Evolutionary conservation across 2,329 filamentous ascomycete genomes (phyloP).

Genomic region (Metarhizium rileyi): DNA sequence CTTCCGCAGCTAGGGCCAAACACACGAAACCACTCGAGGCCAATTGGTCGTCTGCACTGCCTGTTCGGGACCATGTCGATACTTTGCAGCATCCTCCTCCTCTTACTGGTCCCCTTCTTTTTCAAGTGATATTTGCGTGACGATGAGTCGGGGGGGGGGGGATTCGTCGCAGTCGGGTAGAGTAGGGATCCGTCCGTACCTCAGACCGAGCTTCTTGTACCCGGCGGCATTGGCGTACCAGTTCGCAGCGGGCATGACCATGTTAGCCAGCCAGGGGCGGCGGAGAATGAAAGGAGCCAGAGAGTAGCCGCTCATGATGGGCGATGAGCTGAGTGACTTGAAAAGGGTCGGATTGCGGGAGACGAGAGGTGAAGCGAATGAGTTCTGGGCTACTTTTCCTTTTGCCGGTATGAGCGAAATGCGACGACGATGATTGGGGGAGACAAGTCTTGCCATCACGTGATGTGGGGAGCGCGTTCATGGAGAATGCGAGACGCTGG

Average conservation of each 20-base stretch:
- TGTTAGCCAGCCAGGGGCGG: constrained; percentile 72
- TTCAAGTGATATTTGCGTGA: not conserved
- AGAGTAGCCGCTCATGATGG: constrained; percentile 57
- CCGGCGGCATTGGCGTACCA: constrained; percentile 88
- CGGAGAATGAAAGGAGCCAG: constrained; percentile 65
- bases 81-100: not conserved
- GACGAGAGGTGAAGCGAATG: constrained; percentile 7
- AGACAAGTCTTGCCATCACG: constrained; percentile 24
- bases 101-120: not conserved
- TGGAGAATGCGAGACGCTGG: not conserved
- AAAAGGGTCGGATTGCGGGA: constrained; percentile 13
- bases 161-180: constrained; percentile 14
- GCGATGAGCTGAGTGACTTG: constrained; percentile 14
- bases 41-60: too few species aligned
- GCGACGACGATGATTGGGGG: constrained; percentile 21
- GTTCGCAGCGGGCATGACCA: constrained; percentile 71
- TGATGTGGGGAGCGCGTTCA: constrained; percentile 8
- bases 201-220: constrained; percentile 87
- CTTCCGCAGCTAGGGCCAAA: not conserved
- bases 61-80: too few species aligned
- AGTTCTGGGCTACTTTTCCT: constrained; percentile 7
- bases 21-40: not conserved
- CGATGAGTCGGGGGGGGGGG: not conserved
- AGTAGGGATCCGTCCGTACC: constrained; percentile 38
- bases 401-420: constrained; percentile 24